Evolutionary conservation across 2,329 filamentous ascomycete genomes (phyloP).

Genomic region (Colletotrichum eleusines): DNA sequence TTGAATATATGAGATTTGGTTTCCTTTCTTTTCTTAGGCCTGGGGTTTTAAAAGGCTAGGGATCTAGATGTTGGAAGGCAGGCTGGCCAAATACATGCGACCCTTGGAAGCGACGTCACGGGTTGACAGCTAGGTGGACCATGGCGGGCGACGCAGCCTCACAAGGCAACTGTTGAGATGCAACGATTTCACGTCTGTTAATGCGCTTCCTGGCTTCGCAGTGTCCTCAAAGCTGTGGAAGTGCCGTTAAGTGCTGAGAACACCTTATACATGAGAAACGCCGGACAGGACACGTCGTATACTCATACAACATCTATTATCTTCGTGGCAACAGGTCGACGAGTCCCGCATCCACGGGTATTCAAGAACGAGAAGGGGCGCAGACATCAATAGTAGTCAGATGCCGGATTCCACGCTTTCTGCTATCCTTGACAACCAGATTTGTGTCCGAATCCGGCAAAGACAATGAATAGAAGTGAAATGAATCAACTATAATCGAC

Average conservation of each 20-base stretch:
- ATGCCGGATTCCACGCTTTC: background rate
- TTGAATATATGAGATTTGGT: background rate
- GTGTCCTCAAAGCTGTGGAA: background rate
- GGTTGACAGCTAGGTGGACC: background rate
- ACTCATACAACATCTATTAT: background rate
- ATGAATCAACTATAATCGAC: background rate
- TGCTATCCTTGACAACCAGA: background rate
- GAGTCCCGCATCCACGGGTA: background rate
- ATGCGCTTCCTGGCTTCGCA: no score
- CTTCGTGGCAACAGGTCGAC: background rate
- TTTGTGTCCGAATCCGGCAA: background rate
- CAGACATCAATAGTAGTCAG: background rate
- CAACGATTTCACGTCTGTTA: background rate
- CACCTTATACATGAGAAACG: background rate
- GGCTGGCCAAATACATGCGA: background rate
- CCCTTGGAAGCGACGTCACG: background rate
- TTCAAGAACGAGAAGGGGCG: no score
- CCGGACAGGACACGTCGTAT: background rate
- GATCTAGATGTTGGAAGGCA: background rate
- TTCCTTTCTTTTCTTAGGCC: no score
- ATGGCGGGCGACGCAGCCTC: background rate
- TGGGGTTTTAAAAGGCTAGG: conserved; percentile 5
- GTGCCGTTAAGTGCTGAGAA: background rate
- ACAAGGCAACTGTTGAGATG: background rate
- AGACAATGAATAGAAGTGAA: background rate